These are phyloP conservation scores for Fusarium newnesense DNA, from an alignment of 2,329 filamentous ascomycete species.

Conservation along the genomic window DNA sequence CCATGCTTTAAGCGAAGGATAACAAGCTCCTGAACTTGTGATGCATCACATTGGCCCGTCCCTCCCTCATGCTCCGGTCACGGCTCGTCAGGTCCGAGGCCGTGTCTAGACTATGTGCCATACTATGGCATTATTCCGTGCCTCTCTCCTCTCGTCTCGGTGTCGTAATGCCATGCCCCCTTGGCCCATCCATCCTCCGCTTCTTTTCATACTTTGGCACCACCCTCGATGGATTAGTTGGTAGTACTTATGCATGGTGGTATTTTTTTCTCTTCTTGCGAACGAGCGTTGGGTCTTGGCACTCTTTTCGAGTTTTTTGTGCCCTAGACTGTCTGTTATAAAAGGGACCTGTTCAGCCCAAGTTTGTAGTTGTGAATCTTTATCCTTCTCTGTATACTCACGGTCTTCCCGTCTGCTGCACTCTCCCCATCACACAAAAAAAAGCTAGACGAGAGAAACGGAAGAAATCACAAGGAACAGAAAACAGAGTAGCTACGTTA, in stretches of 20 bases:
- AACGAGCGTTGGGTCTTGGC: slow-evolving; percentile 27
- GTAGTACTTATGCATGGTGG: slow-evolving; percentile 24
- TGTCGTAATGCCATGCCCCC: slow-evolving; percentile 26
- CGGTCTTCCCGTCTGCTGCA: slow-evolving; percentile 3
- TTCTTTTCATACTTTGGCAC: slow-evolving; percentile 31
- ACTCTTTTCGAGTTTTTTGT: slow-evolving; percentile 13
- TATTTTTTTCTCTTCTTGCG: slow-evolving; percentile 6
- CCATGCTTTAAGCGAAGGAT: slow-evolving; percentile 25
- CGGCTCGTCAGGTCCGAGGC: slow-evolving; percentile 12
- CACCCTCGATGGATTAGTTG: slow-evolving; percentile 27
- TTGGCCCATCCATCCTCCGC: slow-evolving; percentile 5
- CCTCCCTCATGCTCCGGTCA: slow-evolving; percentile 15
- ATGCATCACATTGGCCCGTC: slow-evolving; percentile 37
- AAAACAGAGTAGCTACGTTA: slow-evolving; percentile 35
- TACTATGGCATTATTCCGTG: not conserved
- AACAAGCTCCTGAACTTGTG: slow-evolving; percentile 23
- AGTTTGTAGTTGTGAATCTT: slow-evolving; percentile 10
- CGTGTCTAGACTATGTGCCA: not conserved
- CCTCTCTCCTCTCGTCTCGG: slow-evolving; percentile 27
- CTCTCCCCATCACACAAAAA: not conserved
- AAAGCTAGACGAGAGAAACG: slow-evolving; percentile 13
- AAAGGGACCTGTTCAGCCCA: slow-evolving; percentile 31
- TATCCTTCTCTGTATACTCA: slow-evolving; percentile 20
- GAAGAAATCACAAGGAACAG: slow-evolving; percentile 7
- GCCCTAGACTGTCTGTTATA: slow-evolving; percentile 24